Base-by-base conservation (phyloP, 257 asterid genomes). In the Penstemon barbatus region DNA sequence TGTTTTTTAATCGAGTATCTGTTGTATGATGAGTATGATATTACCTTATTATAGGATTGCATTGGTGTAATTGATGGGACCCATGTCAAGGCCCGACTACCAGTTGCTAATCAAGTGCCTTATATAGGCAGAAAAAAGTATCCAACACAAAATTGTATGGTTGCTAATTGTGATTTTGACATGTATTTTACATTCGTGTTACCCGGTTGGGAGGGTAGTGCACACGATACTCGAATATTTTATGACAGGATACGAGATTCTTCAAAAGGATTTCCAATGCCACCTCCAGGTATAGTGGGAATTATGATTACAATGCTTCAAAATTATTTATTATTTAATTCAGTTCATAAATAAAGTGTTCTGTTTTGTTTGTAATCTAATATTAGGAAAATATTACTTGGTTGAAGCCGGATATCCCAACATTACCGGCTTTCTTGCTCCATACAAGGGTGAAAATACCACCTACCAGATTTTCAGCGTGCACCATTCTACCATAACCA, bases 361-460 rank as follows among this genome's bases (percentile, higher is more conserved):
- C 7, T 10, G 6, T 52, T 13, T 11, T 13, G 3, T 25, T 25
- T 25, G 33, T 25, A 25, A 25, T 25, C 19, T 7, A 11, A 13
- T 52, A 11, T 11, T 18, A 60, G 51, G 33, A 1, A 60, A 60
- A 44, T 60, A 39, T 10, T 60, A 60, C 11, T 36, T 60, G 0
- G 61, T 56, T 5, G 40, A 56, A 19, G 40, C 61, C 1, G 61
- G 42, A 0, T 25, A 56, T 4, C 65, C 65, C 1, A 61, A 41
- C 36, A 61, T 44, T 2, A 2, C 5, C 1, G 66, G 52, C 8
- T 61, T 42, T 18, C 43, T 61, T 8, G 46, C 51, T 61, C 52
- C 66, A 12, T 61, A 41, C 49, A 61, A 61, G 13, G 52, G 66
- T 0, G 9, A 61, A 13, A 61, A 13, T 61, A 61, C 13, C 66